A percentile compares a stretch with the other conserved stretches of the same genome.
phyloP scores from a whole-genome alignment of 768 basidiomycete genomes.

The Russula ochroleuca region DNA sequence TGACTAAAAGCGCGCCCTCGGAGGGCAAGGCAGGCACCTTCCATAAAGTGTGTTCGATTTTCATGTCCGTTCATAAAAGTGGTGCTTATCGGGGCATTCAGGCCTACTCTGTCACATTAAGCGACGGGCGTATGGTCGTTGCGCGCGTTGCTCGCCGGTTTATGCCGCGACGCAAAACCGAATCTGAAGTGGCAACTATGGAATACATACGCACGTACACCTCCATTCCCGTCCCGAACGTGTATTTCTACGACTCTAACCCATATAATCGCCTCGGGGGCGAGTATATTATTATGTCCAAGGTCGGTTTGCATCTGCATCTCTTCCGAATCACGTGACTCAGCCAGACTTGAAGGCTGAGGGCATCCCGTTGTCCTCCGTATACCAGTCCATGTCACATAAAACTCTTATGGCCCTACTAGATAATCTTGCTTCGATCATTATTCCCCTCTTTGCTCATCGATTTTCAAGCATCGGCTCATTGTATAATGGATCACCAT shows the following conservation, averaged over 20 bases:
- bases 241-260: slow-evolving; percentile 77
- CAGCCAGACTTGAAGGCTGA: slow-evolving; percentile 47
- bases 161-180: slow-evolving; percentile 82
- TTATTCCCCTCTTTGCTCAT: slow-evolving; percentile 71
- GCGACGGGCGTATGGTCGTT: slow-evolving; percentile 57
- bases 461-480: slow-evolving; percentile 76
- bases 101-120: slow-evolving; percentile 74
- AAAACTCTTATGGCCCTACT: slow-evolving; percentile 59
- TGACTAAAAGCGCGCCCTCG: slow-evolving; percentile 12
- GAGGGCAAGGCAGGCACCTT: slow-evolving; percentile 57
- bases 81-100: slow-evolving; percentile 30
- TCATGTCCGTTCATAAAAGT: slow-evolving; percentile 19
- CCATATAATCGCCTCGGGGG: slow-evolving; percentile 81
- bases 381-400: slow-evolving; percentile 68
- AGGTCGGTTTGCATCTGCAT: slow-evolving; percentile 44
- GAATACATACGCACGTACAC: slow-evolving; percentile 71
- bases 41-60: slow-evolving; percentile 56
- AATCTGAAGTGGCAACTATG: slow-evolving; percentile 84
- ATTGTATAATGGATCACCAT: slow-evolving; percentile 50
- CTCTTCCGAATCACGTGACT: slow-evolving; percentile 5
- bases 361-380: slow-evolving; percentile 64
- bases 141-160: slow-evolving; percentile 80
- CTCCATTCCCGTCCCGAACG: slow-evolving; percentile 64
- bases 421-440: slow-evolving; percentile 60
- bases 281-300: slow-evolving; percentile 85